Percentiles rank a stretch among this genome's conserved stretches.
These are phyloP conservation scores for Apiospora saccharicola DNA, from an alignment of 2,329 filamentous ascomycete species.

Conservation along the genomic window DNA sequence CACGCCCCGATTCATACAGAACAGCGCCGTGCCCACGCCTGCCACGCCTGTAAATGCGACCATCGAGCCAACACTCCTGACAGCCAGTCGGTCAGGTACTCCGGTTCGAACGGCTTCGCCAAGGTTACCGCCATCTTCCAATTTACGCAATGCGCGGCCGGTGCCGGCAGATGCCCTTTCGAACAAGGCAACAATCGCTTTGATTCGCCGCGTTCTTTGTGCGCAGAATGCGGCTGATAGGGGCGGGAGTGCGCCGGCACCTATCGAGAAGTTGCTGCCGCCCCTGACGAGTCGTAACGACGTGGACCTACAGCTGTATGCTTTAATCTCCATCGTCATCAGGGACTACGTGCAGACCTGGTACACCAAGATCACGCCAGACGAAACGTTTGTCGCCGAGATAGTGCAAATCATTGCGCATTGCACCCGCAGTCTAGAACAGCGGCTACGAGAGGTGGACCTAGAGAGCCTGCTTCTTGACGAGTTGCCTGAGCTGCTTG, in stretches of 20 bases:
- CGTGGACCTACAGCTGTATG: constrained; percentile 92
- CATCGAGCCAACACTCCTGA: not conserved
- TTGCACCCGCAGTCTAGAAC: constrained; percentile 86
- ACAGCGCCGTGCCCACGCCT: constrained; percentile 12
- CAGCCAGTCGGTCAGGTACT: not conserved
- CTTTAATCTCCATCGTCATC: constrained; percentile 86
- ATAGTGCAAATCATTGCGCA: constrained; percentile 91
- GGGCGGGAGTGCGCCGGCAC: constrained; percentile 57
- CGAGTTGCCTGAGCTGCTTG: constrained; percentile 83
- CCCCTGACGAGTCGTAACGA: constrained; percentile 94
- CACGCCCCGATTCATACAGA: constrained; percentile 10
- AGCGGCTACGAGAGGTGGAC: constrained; percentile 83
- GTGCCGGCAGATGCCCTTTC: constrained; percentile 63
- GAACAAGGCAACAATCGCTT: constrained; percentile 78
- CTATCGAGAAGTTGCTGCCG: constrained; percentile 84
- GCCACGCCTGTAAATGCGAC: constrained; percentile 2
- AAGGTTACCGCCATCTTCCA: constrained; percentile 48
- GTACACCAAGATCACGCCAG: constrained; percentile 92
- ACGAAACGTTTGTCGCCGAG: constrained; percentile 87
- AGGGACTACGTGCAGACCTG: constrained; percentile 91
- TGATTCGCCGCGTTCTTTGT: constrained; percentile 86
- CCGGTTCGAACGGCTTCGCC: constrained; percentile 59
- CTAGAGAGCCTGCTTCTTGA: constrained; percentile 84
- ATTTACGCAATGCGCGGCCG: constrained; percentile 39
- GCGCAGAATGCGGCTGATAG: constrained; percentile 71